phyloP scores from a whole-genome alignment of 1,284 basidiomycete genomes.

The Marasmius oreades region DNA sequence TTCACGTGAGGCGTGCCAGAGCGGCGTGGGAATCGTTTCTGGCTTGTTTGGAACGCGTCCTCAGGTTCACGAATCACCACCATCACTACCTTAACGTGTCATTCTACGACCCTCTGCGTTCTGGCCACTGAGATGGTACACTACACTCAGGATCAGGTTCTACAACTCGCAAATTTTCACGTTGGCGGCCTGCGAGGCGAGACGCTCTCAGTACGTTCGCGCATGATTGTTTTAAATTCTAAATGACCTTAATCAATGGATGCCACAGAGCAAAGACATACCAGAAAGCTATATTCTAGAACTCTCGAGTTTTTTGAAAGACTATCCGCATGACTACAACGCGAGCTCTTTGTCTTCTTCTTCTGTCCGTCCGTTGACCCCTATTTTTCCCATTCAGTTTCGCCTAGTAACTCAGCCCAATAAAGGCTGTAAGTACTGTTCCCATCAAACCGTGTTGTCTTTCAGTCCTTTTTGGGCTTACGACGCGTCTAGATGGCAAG shows the following conservation, averaged over 20 bases:
- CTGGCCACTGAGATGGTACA: background rate
- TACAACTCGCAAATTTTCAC: background rate
- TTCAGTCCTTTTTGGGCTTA: constrained; percentile 5
- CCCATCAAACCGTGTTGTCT: background rate
- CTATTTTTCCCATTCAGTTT: constrained; percentile 29
- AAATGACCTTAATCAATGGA: background rate
- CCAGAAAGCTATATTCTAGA: constrained; percentile 35
- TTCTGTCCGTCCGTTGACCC: constrained; percentile 7
- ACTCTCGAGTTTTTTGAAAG: constrained; percentile 29
- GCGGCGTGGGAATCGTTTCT: too few species aligned
- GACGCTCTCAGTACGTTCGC: background rate
- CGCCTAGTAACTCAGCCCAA: constrained; percentile 33
- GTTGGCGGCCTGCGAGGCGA: background rate
- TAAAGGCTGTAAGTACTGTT: constrained; percentile 35
- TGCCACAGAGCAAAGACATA: constrained; percentile 14
- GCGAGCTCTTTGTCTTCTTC: constrained; percentile 24
- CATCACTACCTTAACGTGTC: background rate
- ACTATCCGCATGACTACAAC: constrained; percentile 35
- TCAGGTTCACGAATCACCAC: too few species aligned
- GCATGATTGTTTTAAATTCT: background rate
- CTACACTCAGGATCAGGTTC: background rate
- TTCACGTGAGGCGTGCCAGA: too few species aligned
- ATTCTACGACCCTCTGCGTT: background rate
- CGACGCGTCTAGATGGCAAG: constrained; percentile 32
- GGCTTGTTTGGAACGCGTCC: too few species aligned